Evolutionary conservation across 257 asterid species (phyloP).

Genomic region (Knoxia roxburghii): DNA sequence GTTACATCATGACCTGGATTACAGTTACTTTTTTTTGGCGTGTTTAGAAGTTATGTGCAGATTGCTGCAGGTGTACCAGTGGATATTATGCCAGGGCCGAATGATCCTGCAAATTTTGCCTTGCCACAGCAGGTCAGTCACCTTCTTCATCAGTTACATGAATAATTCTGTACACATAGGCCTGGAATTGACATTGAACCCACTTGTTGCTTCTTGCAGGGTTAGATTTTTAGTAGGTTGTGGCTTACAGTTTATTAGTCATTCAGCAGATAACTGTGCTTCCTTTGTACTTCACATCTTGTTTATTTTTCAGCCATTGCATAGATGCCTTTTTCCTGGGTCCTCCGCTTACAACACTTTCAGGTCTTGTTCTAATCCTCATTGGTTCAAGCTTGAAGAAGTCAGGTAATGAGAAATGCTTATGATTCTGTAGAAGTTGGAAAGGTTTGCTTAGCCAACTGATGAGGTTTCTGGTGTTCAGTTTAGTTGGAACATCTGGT

Average conservation of each 20-base stretch:
- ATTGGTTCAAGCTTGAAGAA: slow-evolving; percentile 80
- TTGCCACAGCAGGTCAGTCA: slow-evolving; percentile 82
- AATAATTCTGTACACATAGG: background rate
- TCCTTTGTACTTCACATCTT: background rate
- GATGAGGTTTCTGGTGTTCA: slow-evolving; percentile 27
- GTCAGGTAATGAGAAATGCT: slow-evolving; percentile 47
- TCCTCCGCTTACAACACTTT: slow-evolving; percentile 84
- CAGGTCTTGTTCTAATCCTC: slow-evolving; percentile 96
- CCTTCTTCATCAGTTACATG: slow-evolving; percentile 10
- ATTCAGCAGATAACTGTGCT: background rate
- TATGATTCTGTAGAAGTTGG: background rate
- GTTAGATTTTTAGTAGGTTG: background rate
- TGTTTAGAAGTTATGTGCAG: slow-evolving; percentile 31
- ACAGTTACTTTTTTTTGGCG: background rate
- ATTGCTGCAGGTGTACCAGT: slow-evolving; percentile 71
- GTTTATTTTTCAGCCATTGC: slow-evolving; percentile 54
- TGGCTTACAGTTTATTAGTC: background rate
- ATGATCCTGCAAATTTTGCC: slow-evolving; percentile 83
- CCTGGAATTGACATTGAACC: background rate
- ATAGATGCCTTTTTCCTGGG: slow-evolving; percentile 88
- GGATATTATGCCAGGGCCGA: slow-evolving; percentile 89
- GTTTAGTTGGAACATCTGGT: slow-evolving; percentile 96
- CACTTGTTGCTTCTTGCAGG: background rate
- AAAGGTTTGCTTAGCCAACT: slow-evolving; percentile 1
- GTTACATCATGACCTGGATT: background rate